These are phyloP conservation scores for Malassezia yamatoensis DNA, from an alignment of 1,284 basidiomycete genomes.

Conservation along the genomic window DNA sequence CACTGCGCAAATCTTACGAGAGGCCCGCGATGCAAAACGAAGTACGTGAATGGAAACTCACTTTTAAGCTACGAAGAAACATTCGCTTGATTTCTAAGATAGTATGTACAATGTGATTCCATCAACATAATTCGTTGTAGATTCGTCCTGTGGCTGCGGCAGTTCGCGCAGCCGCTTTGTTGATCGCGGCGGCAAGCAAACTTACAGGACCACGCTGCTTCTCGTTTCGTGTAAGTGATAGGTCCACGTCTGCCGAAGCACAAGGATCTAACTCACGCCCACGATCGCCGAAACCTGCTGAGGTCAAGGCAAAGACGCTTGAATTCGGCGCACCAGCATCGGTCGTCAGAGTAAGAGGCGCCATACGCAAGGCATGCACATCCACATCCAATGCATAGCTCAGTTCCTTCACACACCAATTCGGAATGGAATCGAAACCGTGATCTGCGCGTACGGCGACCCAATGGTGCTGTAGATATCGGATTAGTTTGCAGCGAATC, in stretches of 20 bases:
- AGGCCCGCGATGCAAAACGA: conserved; percentile 20
- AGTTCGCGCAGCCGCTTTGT: conserved; percentile 7
- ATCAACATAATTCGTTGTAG: too few relatives aligned
- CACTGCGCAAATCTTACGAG: conserved; percentile 51
- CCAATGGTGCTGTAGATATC: conserved; percentile 11
- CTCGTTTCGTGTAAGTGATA: background rate
- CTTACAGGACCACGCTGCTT: conserved; percentile 8
- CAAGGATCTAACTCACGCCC: background rate
- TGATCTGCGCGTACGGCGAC: conserved; percentile 1
- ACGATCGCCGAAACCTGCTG: conserved; percentile 5
- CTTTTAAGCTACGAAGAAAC: conserved; percentile 8
- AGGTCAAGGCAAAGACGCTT: conserved; percentile 10
- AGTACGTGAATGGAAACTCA: conserved; percentile 2
- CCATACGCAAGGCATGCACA: background rate
- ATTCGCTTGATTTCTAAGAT: conserved; percentile 1
- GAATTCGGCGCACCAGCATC: background rate
- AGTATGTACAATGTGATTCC: too few relatives aligned
- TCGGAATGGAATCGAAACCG: conserved; percentile 8
- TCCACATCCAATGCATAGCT: conserved; percentile 6
- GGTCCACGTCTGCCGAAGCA: background rate
- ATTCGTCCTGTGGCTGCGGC: background rate
- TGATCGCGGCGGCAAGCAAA: conserved; percentile 12
- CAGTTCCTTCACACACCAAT: conserved; percentile 16
- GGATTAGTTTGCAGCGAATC: background rate
- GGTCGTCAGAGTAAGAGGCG: background rate